Conservation (phyloP, 1,139 yeast genomes). For the Zygosaccharomyces pseudobailii region DNA sequence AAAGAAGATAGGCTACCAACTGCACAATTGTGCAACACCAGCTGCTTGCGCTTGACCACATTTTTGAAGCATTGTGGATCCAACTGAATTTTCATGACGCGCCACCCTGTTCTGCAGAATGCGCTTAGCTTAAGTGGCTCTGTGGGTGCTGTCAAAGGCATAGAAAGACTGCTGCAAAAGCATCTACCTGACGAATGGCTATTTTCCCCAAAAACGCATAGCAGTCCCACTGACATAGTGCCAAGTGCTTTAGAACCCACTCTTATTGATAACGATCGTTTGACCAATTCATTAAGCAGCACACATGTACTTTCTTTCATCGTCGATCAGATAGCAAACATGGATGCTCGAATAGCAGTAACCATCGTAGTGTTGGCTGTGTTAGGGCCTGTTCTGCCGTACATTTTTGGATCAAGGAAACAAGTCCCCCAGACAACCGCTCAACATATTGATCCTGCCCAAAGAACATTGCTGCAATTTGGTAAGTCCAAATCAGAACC, state of each 20-base stretch:
- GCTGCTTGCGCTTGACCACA: not conserved
- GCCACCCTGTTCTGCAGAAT: constrained; percentile 16
- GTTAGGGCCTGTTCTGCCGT: constrained; percentile 9
- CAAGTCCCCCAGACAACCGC: not conserved
- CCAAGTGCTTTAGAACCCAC: not conserved
- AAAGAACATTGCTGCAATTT: constrained; percentile 25
- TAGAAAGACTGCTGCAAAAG: constrained; percentile 8
- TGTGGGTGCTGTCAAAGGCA: constrained; percentile 13
- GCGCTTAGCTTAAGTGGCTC: constrained; percentile 15
- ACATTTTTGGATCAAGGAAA: not conserved
- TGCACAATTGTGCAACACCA: no score
- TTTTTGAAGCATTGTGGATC: not conserved
- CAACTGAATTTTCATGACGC: constrained; percentile 11
- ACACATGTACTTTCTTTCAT: constrained; percentile 9
- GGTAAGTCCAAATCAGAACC: constrained; percentile 20
- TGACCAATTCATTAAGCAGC: constrained; percentile 5
- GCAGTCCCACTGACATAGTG: not conserved
- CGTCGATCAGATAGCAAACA: constrained; percentile 4
- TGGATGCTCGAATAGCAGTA: constrained; percentile 10
- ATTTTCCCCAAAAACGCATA: not conserved
- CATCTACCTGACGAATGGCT: constrained; percentile 14
- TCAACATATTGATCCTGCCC: constrained; percentile 13
- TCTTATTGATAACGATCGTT: not conserved
- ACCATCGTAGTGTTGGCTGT: constrained; percentile 5
- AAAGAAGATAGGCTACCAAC: not conserved